Percentiles rank a stretch among this genome's conserved stretches.
Conservation (phyloP, 805 yeast genomes). For the Nakazawaea wickerhamii region DNA sequence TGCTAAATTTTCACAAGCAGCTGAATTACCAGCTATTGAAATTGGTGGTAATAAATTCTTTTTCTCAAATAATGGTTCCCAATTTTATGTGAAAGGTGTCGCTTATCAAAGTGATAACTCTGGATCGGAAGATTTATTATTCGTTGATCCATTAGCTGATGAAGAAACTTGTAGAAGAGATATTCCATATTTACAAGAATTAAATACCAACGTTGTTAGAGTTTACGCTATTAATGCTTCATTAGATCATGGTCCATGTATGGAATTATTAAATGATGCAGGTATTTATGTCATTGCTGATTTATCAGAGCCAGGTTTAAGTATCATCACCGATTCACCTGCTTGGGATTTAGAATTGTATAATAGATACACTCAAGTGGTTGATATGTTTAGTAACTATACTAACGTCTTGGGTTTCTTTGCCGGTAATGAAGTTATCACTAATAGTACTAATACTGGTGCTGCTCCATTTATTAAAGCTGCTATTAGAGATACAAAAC, state of each 20-base stretch:
- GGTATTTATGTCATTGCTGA: constrained; percentile 92
- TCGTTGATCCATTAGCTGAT: constrained; percentile 77
- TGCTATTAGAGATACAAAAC: constrained; percentile 84
- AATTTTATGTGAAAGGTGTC: constrained; percentile 82
- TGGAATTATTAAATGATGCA: constrained; percentile 68
- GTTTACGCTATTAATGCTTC: constrained; percentile 81
- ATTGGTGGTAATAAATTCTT: constrained; percentile 74
- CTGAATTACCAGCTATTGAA: constrained; percentile 44
- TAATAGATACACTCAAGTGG: constrained; percentile 73
- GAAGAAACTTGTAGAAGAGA: constrained; percentile 70
- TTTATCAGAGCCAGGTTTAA: constrained; percentile 75
- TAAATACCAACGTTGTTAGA: constrained; percentile 74
- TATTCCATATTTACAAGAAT: constrained; percentile 62
- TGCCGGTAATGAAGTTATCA: constrained; percentile 97
- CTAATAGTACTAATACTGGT: constrained; percentile 73
- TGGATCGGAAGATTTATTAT: constrained; percentile 28
- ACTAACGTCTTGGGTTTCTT: constrained; percentile 86
- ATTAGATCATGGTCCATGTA: constrained; percentile 69
- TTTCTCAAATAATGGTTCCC: constrained; percentile 63
- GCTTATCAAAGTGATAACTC: constrained; percentile 77
- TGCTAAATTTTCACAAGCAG: constrained; percentile 19
- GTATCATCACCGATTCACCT: constrained; percentile 76
- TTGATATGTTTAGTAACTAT: constrained; percentile 75
- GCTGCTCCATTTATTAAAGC: constrained; percentile 96
- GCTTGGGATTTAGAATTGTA: constrained; percentile 69